Base-by-base conservation (phyloP, 2,329 filamentous ascomycete genomes). In the Colletotrichum godetiae region DNA sequence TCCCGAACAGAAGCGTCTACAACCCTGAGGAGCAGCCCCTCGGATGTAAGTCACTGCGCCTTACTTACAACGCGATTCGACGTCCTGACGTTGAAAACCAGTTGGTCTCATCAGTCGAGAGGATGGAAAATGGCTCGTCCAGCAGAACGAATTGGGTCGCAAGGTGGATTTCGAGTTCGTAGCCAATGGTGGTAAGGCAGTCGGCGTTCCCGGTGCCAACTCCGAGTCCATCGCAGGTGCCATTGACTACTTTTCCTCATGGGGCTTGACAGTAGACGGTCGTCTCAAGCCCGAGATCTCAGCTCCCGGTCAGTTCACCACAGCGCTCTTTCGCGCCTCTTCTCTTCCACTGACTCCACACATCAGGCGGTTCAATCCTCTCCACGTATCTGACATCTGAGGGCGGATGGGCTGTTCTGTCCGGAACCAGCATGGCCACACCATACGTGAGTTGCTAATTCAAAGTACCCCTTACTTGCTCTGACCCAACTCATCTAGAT, bases 261-360 rank as follows among this genome's bases (percentile, higher is more conserved):
- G 89, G 90, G 90, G 90, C 7, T 89, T 90, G 1, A 90, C 86
- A 1, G 91, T 86, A 77, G 89, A 92, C 77, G 82, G 90, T 75
- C 85, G 88, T 55, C 80, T 88, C 59, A 90, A 89, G 78, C 89
- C 89, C 1, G 85, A 90, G 75, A 78, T 90, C 46, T 86, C 85
- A 12, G 83, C 87, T 1, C 88, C 88, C 2, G 89, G 90, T 58
- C 12, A 61, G 58, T n/a, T 27, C 27, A 27, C 4, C 27, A 27
- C 2, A 27, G 27, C 27, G 4, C 27, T 27, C 27, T 27, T 27
- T 27, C 27, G 27, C 27, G 27, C 27, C 27, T 27, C 27, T 27
- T 27, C 4, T 27, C 27, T 27, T 27, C 27, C 27, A 46, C 42
- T 0, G 2, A 46, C 1, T 46, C 19, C 42, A 8, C 19, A n/a